Evolutionary conservation across 2,329 filamentous ascomycete genomes (phyloP).

Genomic region (Epichloe sibirici): DNA sequence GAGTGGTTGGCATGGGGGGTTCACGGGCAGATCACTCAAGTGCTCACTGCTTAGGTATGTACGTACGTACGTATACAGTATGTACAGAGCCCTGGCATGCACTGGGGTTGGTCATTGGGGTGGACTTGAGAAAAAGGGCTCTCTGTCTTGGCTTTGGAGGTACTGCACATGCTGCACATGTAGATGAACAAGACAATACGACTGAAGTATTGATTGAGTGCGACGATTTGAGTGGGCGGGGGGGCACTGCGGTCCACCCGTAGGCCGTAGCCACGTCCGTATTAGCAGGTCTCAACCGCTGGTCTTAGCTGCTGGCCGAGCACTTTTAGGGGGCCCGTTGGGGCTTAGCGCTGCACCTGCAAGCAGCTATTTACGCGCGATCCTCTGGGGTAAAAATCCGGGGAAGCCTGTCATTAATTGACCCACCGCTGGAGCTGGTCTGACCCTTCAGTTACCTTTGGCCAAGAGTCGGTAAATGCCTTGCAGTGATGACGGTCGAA

Average conservation of each 20-base stretch:
- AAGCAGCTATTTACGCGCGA: slow-evolving; percentile 8
- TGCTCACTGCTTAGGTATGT: background rate
- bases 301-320: background rate
- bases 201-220: background rate
- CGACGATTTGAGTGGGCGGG: background rate
- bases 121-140: background rate
- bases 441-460: background rate
- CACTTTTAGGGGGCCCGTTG: background rate
- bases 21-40: background rate
- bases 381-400: slow-evolving; percentile 14
- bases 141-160: background rate
- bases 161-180: too few relatives aligned
- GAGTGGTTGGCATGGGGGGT: background rate
- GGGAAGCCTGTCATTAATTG: slow-evolving; percentile 13
- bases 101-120: background rate
- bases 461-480: background rate
- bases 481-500: background rate
- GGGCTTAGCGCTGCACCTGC: slow-evolving; percentile 4
- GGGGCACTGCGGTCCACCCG: background rate
- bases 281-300: background rate
- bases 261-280: background rate
- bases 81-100: background rate
- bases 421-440: slow-evolving; percentile 7
- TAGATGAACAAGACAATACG: background rate
- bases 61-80: background rate